phyloP scores from a whole-genome alignment of 192 early-diverging fungal genomes.

The Fimicolochytrium jonesii region DNA sequence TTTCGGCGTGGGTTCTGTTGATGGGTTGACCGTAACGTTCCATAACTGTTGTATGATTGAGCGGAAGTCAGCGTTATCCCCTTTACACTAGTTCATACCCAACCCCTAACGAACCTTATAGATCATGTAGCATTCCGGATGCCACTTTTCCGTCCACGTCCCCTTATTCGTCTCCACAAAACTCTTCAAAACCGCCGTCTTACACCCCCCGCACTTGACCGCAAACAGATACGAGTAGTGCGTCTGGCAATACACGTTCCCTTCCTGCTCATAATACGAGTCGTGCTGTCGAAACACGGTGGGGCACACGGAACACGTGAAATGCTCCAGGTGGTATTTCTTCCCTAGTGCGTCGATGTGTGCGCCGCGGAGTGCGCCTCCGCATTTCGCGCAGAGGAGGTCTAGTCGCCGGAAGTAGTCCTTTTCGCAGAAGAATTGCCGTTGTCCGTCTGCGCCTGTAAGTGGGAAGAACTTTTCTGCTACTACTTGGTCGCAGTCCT shows the following conservation, averaged over 20 bases:
- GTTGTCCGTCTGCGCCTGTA: conserved; percentile 49
- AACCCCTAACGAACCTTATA: conserved; percentile 67
- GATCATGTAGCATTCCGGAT: conserved; percentile 99
- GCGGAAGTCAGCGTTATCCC: too few relatives aligned
- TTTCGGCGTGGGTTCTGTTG: background rate
- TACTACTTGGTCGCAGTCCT: conserved; percentile 76
- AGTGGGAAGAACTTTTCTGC: conserved; percentile 85
- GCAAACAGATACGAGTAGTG: conserved; percentile 92
- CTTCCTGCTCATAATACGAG: conserved; percentile 93
- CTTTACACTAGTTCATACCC: background rate
- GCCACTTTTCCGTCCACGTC: conserved; percentile 83
- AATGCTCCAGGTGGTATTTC: conserved; percentile 98
- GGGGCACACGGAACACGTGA: conserved; percentile 88
- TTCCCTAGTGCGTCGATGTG: conserved; percentile 89
- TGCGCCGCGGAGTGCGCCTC: conserved; percentile 78
- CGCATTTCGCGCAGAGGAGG: conserved; percentile 82
- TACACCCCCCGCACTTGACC: conserved; percentile 92
- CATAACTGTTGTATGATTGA: conserved; percentile 41
- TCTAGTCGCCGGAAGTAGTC: conserved; percentile 84
- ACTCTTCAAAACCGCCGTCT: conserved; percentile 91
- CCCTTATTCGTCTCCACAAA: conserved; percentile 88
- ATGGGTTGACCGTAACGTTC: conserved; percentile 38
- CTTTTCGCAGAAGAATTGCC: conserved; percentile 73
- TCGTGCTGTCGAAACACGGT: conserved; percentile 92
- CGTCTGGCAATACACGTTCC: conserved; percentile 87